Evolutionary conservation across 805 yeast genomes (phyloP).

Genomic region (Candida boleticola): DNA sequence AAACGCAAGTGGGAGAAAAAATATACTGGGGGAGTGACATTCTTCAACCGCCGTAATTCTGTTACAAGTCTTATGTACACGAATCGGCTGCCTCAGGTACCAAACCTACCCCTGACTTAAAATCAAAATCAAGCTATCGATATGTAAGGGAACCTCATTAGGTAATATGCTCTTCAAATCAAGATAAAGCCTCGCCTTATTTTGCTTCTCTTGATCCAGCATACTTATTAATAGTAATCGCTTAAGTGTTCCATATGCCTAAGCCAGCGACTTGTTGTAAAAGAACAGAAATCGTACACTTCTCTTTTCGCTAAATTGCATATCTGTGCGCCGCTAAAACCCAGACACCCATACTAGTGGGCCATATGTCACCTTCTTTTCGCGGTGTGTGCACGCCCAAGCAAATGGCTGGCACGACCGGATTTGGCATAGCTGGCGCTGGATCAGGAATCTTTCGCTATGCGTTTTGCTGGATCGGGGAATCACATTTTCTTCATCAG

Average conservation of each 20-base stretch:
- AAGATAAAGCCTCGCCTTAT: neutral
- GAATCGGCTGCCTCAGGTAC: no score
- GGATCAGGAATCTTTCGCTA: constrained; percentile 7
- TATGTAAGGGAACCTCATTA: no score
- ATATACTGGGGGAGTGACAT: no score
- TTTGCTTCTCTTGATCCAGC: neutral
- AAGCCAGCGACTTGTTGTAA: constrained; percentile 2
- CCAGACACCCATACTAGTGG: constrained; percentile 1
- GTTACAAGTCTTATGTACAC: no score
- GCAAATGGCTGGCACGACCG: constrained; percentile 9
- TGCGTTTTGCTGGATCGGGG: constrained; percentile 13
- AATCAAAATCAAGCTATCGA: no score
- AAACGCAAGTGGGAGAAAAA: no score
- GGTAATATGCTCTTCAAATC: neutral
- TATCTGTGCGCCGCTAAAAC: neutral
- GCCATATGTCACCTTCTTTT: neutral
- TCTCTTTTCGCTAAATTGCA: neutral
- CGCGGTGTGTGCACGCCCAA: constrained; percentile 2
- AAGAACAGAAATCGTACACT: neutral
- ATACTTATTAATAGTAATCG: neutral
- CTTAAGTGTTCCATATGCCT: neutral
- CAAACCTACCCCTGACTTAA: no score
- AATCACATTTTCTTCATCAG: neutral
- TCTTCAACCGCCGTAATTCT: no score
- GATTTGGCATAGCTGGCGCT: constrained; percentile 7